phyloP scores from a whole-genome alignment of 441 rosid genomes.

The Pelargonium cotyledonis region DNA sequence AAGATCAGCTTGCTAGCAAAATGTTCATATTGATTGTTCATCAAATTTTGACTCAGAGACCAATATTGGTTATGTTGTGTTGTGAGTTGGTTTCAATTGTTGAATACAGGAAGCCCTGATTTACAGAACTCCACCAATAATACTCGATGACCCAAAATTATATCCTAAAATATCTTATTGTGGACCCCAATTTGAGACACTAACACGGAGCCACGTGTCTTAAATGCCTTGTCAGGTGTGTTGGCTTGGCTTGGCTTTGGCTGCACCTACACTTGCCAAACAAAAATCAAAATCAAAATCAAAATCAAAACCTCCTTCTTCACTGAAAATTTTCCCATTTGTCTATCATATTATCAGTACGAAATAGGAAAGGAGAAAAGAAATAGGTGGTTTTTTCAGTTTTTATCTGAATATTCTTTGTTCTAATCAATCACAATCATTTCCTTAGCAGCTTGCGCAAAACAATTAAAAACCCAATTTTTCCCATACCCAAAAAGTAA shows the following conservation, averaged over 20 bases:
- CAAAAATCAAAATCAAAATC: neutral
- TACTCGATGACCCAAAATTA: too few relatives aligned
- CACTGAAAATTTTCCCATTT: slow-evolving; percentile 3
- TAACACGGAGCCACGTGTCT: neutral
- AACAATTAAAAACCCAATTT: neutral
- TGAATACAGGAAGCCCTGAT: too few relatives aligned
- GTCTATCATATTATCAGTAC: slow-evolving; percentile 1
- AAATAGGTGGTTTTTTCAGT: neutral
- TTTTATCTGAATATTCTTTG: neutral
- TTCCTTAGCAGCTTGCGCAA: neutral
- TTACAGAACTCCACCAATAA: too few relatives aligned
- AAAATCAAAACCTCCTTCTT: neutral
- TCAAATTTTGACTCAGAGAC: too few relatives aligned
- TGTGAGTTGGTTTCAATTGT: too few relatives aligned
- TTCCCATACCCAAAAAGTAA: neutral
- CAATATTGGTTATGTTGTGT: too few relatives aligned
- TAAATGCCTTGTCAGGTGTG: neutral
- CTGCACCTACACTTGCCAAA: neutral
- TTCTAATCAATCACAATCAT: slow-evolving; percentile 3
- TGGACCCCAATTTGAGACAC: neutral
- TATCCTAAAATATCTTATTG: neutral
- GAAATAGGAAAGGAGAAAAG: neutral
- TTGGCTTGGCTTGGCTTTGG: neutral
- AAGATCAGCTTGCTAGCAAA: too few relatives aligned
- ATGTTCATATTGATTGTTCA: too few relatives aligned